Base-by-base conservation (phyloP, 805 yeast species). In the Sungouiella blattae region DNA sequence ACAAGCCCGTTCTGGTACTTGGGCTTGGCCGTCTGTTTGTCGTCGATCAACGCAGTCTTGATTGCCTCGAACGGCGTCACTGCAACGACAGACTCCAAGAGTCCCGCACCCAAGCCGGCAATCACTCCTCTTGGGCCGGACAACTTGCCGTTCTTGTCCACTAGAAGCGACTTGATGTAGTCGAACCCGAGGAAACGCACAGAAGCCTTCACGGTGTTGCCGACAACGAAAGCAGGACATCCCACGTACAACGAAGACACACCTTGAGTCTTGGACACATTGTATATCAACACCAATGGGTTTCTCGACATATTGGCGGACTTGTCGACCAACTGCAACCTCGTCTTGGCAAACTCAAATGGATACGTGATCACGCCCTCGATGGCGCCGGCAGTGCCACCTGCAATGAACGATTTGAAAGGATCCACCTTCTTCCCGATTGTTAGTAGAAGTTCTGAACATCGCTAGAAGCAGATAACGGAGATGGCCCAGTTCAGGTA, bases 91-190 rank as follows among this genome's bases (percentile, higher is more conserved):
- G 95, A 83, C 58, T 91, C 98, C 41, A 91, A 62, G 29, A 89
- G 74, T 24, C 98, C 98, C 2, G 98, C 98, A 31, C 98, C 97
- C 28, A 93, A 68, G n/a, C 98, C 98, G 1, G 98, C 98, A 21
- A 91, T 40, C 5, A 89, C 94, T 47, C 98, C 98, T 52, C 95
- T 64, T 6, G 93, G 81, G 3, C 95, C 95, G 23, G 93, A 79
- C 32, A 93, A 64, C 59, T 87, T 84, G 5, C 98, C 98, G 43
- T 85, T 75, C 48, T 79, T 78, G 58, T 93, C 98, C 18, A 81
- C 77, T 37, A 91, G 67, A 21, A 83, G 47, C 35, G 78, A 72
- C 58, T 88, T 89, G 59, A 93, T 84, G 12, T 83, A 72, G 57
- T 93, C 98, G 53, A 87, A 91, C 2, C 97, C 98, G 11, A 91